phyloP scores from a whole-genome alignment of 129 eudicot species.

The carrot (Daucus carota) region DH1_v3.0 NC_030383.2:6599001-6599500 shows the following conservation, averaged over 20 bases:
- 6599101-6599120: constrained; percentile 43
- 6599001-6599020: constrained; percentile 25
- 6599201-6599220: constrained; percentile 16
- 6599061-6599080: neutral
- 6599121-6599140: constrained; percentile 83
- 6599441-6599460: constrained; percentile 56
- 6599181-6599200: constrained; percentile 87
- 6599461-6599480: constrained; percentile 92
- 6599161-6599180: constrained; percentile 85
- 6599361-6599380: constrained; percentile 87
- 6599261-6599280: neutral
- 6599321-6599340: constrained; percentile 55
- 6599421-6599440: constrained; percentile 71
- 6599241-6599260: neutral
- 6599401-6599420: constrained; percentile 39
- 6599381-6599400: constrained; percentile 72
- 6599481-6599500: constrained; percentile 94
- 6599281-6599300: neutral
- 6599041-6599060: neutral
- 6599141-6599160: constrained; percentile 81
- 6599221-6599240: neutral
- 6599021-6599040: neutral
- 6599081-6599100: neutral
- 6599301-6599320: neutral
- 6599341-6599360: constrained; percentile 81